phyloP scores from a whole-genome alignment of 1,284 basidiomycete species.

The Ustilago crameri region DNA sequence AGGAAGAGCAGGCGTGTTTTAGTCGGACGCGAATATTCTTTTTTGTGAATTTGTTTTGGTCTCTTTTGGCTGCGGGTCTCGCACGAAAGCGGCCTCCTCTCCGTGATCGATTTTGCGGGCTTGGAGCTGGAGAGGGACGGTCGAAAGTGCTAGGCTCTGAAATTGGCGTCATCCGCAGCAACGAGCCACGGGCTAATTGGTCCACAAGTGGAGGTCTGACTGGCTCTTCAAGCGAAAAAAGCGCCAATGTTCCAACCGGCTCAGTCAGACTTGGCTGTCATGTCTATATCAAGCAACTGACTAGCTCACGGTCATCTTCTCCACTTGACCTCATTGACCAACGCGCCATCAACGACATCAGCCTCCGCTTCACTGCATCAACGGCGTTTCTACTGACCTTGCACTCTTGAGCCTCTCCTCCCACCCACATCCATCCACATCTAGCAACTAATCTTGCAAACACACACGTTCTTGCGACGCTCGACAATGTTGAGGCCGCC shows the following conservation, averaged over 20 bases:
- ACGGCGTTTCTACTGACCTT: background rate
- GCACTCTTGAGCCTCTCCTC: background rate
- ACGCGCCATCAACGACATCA: too few relatives aligned
- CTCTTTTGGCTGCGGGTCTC: background rate
- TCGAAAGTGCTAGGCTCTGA: conserved; percentile 28
- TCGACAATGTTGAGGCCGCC: conserved; percentile 42
- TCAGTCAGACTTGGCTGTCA: too few relatives aligned
- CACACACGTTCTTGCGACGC: background rate
- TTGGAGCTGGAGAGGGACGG: background rate
- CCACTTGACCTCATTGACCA: too few relatives aligned
- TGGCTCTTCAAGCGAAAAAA: background rate
- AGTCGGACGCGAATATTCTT: too few relatives aligned
- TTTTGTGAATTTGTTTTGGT: background rate
- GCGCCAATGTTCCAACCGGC: too few relatives aligned
- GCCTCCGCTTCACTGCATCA: background rate
- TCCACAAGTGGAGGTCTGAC: conserved; percentile 18
- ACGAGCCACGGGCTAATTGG: conserved; percentile 13
- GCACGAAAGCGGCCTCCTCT: too few relatives aligned
- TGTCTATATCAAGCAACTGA: too few relatives aligned
- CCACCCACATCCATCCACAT: background rate
- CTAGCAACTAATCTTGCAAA: conserved; percentile 4
- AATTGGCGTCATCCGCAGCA: conserved; percentile 14
- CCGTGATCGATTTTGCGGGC: conserved; percentile 16
- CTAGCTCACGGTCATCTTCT: too few relatives aligned
- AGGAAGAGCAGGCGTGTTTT: too few relatives aligned